Percentiles rank a stretch among this genome's conserved stretches.
Evolutionary conservation across 2,329 filamentous ascomycete genomes (phyloP).

Genomic region (Akanthomyces muscarius): DNA sequence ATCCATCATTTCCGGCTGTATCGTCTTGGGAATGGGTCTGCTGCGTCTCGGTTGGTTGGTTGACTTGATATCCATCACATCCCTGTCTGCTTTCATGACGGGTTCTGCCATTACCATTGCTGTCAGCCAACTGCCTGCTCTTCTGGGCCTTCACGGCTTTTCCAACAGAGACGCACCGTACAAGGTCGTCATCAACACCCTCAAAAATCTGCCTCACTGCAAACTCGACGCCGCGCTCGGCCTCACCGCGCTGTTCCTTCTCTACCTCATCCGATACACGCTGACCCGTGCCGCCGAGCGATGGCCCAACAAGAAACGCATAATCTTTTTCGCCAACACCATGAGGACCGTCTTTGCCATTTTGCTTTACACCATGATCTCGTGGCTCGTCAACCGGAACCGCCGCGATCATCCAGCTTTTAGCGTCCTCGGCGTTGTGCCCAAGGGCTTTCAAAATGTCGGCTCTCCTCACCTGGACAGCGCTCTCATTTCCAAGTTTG

Average conservation of each 20-base stretch:
- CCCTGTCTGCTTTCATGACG: conserved; percentile 95
- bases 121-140: conserved; percentile 72
- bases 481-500: conserved; percentile 40
- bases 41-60: conserved; percentile 84
- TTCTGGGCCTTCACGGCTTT: conserved; percentile 76
- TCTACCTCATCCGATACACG: conserved; percentile 68
- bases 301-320: conserved; percentile 63
- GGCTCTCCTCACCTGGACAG: conserved; percentile 13
- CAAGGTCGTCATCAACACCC: conserved; percentile 73
- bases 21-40: conserved; percentile 76
- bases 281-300: conserved; percentile 66
- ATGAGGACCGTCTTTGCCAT: conserved; percentile 90
- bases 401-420: conserved; percentile 62
- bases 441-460: conserved; percentile 54
- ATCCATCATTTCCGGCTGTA: conserved; percentile 70
- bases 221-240: conserved; percentile 83
- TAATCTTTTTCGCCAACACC: conserved; percentile 87
- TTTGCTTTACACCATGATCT: conserved; percentile 85
- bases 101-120: conserved; percentile 89
- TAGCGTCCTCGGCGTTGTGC: conserved; percentile 70
- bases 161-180: conserved; percentile 77
- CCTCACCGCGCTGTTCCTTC: conserved; percentile 70
- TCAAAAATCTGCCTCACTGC: conserved; percentile 65
- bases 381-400: conserved; percentile 75
- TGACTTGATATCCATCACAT: conserved; percentile 84